These are phyloP conservation scores for Ambrosia hybrid DNA, from an alignment of 140 eudicot species.

Conservation along the genomic window DNA sequence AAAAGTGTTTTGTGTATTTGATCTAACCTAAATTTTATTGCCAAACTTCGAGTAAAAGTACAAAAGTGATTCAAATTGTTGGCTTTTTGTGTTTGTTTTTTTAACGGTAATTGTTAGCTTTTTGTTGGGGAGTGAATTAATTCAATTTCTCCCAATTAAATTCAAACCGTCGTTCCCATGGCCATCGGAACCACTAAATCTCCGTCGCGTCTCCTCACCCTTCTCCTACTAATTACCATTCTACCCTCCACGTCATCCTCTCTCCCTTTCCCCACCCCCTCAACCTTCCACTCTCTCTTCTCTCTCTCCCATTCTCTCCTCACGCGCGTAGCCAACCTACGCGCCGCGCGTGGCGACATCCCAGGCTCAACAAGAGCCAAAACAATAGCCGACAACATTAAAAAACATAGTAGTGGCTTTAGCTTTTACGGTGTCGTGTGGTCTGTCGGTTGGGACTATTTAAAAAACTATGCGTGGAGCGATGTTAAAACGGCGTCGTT, in stretches of 20 bases:
- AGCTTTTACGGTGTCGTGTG: constrained; percentile 46
- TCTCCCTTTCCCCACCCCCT: constrained; percentile 30
- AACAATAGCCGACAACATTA: constrained; percentile 49
- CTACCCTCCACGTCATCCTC: constrained; percentile 29
- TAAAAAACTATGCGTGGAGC: constrained; percentile 66
- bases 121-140: no score
- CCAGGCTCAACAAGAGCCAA: constrained; percentile 57
- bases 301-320: constrained; percentile 71
- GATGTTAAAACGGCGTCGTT: constrained; percentile 34
- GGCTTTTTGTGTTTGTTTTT: no score
- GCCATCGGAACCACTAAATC: constrained; percentile 14
- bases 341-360: constrained; percentile 72
- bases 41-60: no score
- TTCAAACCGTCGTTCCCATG: constrained; percentile 3
- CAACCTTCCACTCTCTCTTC: constrained; percentile 50
- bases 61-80: no score
- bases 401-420: constrained; percentile 42
- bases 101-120: no score
- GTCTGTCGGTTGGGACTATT: constrained; percentile 68
- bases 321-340: constrained; percentile 78
- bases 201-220: constrained; percentile 6
- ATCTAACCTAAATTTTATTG: no score
- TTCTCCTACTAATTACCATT: constrained; percentile 19
- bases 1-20: no score
- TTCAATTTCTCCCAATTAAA: no score